Percentiles rank a stretch among this genome's conserved stretches.
phyloP scores from a whole-genome alignment of 1,284 basidiomycete species.

The Porogramme epimiltina region DNA sequence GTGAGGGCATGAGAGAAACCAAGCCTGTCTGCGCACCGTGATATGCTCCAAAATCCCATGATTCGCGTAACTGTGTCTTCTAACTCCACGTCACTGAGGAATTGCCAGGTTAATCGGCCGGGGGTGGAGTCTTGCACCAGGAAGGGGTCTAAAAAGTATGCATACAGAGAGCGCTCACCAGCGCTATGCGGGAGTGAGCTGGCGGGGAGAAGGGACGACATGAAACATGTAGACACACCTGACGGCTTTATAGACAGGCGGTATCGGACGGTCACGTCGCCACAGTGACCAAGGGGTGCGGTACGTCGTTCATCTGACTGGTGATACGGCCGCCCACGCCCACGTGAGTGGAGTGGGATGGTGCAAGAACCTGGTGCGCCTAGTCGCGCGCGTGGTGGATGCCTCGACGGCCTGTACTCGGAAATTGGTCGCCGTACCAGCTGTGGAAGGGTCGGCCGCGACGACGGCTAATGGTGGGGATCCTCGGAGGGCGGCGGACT shows the following conservation, averaged over 20 bases:
- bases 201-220: background rate
- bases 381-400: background rate
- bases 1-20: too few relatives aligned
- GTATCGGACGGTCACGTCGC: slow-evolving; percentile 12
- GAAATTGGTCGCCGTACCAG: background rate
- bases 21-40: too few relatives aligned
- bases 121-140: background rate
- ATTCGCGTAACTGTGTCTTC: too few relatives aligned
- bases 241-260: slow-evolving; percentile 1
- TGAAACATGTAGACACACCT: background rate
- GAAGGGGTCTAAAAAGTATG: background rate
- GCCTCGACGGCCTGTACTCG: background rate
- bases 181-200: background rate
- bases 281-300: slow-evolving; percentile 10
- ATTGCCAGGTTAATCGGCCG: background rate
- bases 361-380: slow-evolving; percentile 4
- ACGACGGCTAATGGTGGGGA: too few relatives aligned
- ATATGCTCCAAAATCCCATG: too few relatives aligned
- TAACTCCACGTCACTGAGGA: too few relatives aligned
- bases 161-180: background rate
- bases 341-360: slow-evolving; percentile 18
- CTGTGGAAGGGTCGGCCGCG: too few relatives aligned
- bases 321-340: slow-evolving; percentile 1
- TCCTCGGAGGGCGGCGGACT: too few relatives aligned
- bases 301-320: slow-evolving; percentile 18